A percentile compares a stretch with the other conserved stretches of the same genome.
Evolutionary conservation across 805 yeast genomes (phyloP).

Genomic region (Saccharomycopsis babjevae): DNA sequence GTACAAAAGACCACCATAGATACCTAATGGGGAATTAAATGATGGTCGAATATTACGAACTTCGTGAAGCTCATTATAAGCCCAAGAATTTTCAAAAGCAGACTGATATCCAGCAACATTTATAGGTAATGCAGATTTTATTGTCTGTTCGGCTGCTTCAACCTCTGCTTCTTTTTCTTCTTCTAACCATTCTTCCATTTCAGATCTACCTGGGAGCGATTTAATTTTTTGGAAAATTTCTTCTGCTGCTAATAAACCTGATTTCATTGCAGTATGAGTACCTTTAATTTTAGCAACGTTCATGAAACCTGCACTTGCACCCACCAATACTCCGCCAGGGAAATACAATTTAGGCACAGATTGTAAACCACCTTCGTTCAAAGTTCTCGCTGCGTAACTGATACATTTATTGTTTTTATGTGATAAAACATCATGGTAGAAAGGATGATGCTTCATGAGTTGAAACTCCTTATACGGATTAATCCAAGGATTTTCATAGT

Average conservation of each 20-base stretch:
- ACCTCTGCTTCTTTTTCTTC: slow-evolving; percentile 34
- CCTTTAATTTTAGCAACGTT: slow-evolving; percentile 98
- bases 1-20: slow-evolving; percentile 70
- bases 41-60: slow-evolving; percentile 92
- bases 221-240: slow-evolving; percentile 49
- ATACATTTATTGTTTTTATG: slow-evolving; percentile 80
- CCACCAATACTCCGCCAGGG: slow-evolving; percentile 95
- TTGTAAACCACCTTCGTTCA: slow-evolving; percentile 95
- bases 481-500: slow-evolving; percentile 87
- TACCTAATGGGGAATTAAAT: slow-evolving; percentile 65
- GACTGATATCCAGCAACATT: slow-evolving; percentile 41
- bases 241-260: slow-evolving; percentile 94
- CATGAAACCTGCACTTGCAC: slow-evolving; percentile 94
- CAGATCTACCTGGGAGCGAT: slow-evolving; percentile 24
- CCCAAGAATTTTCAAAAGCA: slow-evolving; percentile 72
- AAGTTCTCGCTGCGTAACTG: slow-evolving; percentile 90
- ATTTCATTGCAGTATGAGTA: slow-evolving; percentile 93
- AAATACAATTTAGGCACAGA: slow-evolving; percentile 82
- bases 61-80: slow-evolving; percentile 67
- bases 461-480: slow-evolving; percentile 96
- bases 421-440: slow-evolving; percentile 51
- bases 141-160: slow-evolving; percentile 30
- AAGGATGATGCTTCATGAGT: slow-evolving; percentile 86
- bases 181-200: slow-evolving; percentile 32
- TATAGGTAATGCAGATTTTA: slow-evolving; percentile 17